Base-by-base conservation (phyloP, 1,139 yeast species). In the Nakaseomyces sp. region DNA sequence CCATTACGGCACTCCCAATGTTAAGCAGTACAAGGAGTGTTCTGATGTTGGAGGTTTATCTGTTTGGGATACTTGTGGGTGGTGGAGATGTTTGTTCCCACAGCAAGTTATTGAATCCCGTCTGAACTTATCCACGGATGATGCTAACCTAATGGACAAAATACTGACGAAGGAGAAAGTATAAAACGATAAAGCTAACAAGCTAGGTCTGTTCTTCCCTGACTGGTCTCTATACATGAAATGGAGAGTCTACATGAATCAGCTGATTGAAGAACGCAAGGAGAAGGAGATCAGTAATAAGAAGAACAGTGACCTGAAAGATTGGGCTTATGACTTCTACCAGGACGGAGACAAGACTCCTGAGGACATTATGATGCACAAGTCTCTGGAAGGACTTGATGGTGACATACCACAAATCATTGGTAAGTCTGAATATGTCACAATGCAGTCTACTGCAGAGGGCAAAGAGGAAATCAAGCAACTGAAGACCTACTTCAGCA, bases 11-110 rank as follows among this genome's bases (percentile, higher is more conserved):
- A 71, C 75, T 7, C 96, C 96, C 1, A 70, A 81, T 1, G 66
- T 74, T 1, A 65, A 73, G 42, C 73, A 75, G 49, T 85, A 80
- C 60, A 70, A 74, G 47, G 72, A 75, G 37, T 88, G 96, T 61
- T 56, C 73, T 55, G 74, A 74, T 26, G 68, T 73, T 40, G 66
- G 77, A 4, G 96, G 96, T 1, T 68, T 73, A 15, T 74, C 86
- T 1, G 78, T 79, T 7, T 88, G 95, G 95, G 91, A 84, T 55
- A 66, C 76, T 16, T 68, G 73, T 37, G 96, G 96, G 0, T 74
- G 78, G 61, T 88, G 96, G 96, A 73, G 88, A 56, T 88, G 96
- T 64, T 67, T 88, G 44, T 83, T 88, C 65, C 95, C 95, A 24
- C 71, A 72, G 47, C 60, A 72, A 16, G 69, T 65, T 29, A 69